Conservation (phyloP, 169 alveolate genomes). For the Plasmodium reichenowi region DNA sequence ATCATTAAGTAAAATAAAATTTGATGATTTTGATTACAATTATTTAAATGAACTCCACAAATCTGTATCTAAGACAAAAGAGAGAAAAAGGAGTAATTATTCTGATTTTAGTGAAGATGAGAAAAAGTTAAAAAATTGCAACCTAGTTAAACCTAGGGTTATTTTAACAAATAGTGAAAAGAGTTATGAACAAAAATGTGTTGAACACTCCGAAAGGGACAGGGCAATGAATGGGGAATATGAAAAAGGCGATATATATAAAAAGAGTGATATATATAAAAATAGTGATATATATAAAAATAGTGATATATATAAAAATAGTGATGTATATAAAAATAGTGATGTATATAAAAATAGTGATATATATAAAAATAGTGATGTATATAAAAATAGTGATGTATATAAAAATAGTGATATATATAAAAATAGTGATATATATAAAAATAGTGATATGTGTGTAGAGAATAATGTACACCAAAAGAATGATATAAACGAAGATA, state of each 20-base stretch:
- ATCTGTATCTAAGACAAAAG: constrained; percentile 19
- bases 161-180: constrained; percentile 38
- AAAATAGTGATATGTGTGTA: no score
- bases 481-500: background rate
- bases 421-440: no score
- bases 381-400: no score
- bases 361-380: no score
- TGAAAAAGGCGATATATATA: background rate
- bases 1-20: constrained; percentile 51
- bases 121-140: constrained; percentile 13
- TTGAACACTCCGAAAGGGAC: background rate
- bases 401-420: no score
- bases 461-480: background rate
- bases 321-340: no score
- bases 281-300: background rate
- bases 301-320: no score
- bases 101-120: background rate
- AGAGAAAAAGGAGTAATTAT: background rate
- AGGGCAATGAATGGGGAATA: background rate
- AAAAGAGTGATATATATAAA: background rate
- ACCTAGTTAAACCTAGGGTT: constrained; percentile 44
- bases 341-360: no score
- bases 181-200: background rate
- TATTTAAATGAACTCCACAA: constrained; percentile 23
- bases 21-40: constrained; percentile 73